Evolutionary conservation across 345 rosid genomes (phyloP).

Genomic region (Eucalyptus sideroxylon): DNA sequence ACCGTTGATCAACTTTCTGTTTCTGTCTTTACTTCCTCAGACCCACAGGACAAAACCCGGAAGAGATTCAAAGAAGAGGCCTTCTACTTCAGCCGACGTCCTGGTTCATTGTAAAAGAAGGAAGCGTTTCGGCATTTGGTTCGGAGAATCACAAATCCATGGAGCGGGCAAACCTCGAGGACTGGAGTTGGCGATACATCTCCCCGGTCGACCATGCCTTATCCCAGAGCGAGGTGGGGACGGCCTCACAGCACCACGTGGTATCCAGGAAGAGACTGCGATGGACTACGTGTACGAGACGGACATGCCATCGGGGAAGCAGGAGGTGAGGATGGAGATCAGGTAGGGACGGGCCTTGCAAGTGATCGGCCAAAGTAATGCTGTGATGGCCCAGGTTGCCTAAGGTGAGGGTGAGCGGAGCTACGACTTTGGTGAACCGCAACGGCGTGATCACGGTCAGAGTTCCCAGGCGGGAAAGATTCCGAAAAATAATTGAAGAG

Average conservation of each 20-base stretch:
- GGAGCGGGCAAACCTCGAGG: too few species aligned
- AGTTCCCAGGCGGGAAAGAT: not conserved
- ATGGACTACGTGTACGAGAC: not conserved
- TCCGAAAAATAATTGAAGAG: not conserved
- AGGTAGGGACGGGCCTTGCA: not conserved
- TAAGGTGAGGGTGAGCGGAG: not conserved
- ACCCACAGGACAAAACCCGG: too few species aligned
- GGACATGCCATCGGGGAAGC: not conserved
- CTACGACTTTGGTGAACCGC: not conserved
- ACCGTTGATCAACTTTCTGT: too few species aligned
- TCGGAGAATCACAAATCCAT: too few species aligned
- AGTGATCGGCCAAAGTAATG: not conserved
- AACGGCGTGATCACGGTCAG: not conserved
- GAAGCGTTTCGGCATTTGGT: too few species aligned
- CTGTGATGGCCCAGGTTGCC: not conserved
- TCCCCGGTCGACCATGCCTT: not conserved
- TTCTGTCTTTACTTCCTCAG: too few species aligned
- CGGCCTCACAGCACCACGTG: fast-evolving
- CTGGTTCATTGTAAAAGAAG: too few species aligned
- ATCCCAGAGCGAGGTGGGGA: not conserved
- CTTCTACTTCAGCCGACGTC: too few species aligned
- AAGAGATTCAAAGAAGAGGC: too few species aligned
- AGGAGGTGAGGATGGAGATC: not conserved
- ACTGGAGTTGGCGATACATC: not conserved
- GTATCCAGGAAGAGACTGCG: not conserved